phyloP scores from a whole-genome alignment of 352 stramenopile genomes.

The Phytophthora constricta region DNA sequence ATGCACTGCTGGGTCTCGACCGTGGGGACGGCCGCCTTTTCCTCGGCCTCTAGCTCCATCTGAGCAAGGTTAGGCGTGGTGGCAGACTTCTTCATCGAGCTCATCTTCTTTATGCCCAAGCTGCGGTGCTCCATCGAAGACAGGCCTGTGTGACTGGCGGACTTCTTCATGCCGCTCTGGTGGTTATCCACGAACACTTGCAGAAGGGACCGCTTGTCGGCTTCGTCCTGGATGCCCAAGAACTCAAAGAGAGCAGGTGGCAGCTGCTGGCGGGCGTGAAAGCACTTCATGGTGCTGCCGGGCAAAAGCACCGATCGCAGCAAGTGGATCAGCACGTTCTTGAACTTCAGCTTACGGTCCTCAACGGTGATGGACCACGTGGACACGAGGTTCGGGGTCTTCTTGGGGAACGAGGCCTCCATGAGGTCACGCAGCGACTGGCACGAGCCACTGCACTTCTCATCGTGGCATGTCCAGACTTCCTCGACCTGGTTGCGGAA shows the following conservation, averaged over 20 bases:
- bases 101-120: conserved; percentile 26
- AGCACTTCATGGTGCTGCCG: conserved; percentile 74
- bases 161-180: conserved; percentile 41
- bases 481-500: conserved; percentile 68
- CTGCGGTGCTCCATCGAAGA: conserved; percentile 36
- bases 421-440: conserved; percentile 76
- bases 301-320: conserved; percentile 67
- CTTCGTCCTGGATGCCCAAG: conserved; percentile 55
- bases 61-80: conserved; percentile 36
- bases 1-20: conserved; percentile 46
- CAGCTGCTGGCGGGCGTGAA: conserved; percentile 53
- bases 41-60: conserved; percentile 36
- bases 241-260: conserved; percentile 65
- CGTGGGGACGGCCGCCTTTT: conserved; percentile 32
- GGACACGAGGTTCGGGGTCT: conserved; percentile 47
- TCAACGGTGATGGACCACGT: conserved; percentile 53
- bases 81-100: conserved; percentile 38
- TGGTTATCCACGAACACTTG: conserved; percentile 80
- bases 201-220: conserved; percentile 68
- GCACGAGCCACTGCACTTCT: conserved; percentile 69
- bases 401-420: conserved; percentile 66
- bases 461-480: conserved; percentile 59
- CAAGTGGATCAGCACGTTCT: conserved; percentile 74
- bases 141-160: conserved; percentile 39
- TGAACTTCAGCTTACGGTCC: conserved; percentile 65